Evolutionary conservation across 177 flowering plant species (phyloP), one percentile per base, ranked within the genome.

Genomic region (Vitis hybrid): DNA sequence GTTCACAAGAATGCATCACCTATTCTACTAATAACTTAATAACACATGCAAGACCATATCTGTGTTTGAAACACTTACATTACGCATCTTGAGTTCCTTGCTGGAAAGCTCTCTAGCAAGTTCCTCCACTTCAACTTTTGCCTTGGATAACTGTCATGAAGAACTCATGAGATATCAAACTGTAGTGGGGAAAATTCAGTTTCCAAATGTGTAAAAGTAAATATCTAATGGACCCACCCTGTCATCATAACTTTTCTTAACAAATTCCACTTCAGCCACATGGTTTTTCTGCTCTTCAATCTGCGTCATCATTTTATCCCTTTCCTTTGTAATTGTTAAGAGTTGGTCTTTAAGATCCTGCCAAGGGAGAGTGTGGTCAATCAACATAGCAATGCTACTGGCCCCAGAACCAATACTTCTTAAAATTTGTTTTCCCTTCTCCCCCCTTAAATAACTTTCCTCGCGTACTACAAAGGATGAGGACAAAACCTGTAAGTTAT

Each of bases 71-170:
- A 40, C 45, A 78, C 90, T 86, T 75, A 91, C 96, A 54, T 75
- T 73, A 13, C 75, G 87, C 71, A 84, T 78, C 74, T 82, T 83
- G 60, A 56, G 45, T 72, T 91, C 90, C 86, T 85, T 52, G 61
- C 60, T 65, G 12, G 80, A 73, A 59, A 77, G 60, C 67, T 69
- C 76, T 54, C 15, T 45, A 12, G 65, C 66, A 63, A 82, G 74
- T 73, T 83, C 76, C 60, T 83, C 85, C 15, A 76, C 73, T 67
- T 83, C 83, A 60, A 52, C 61, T 66, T 80, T 81, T 59, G 88
- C 82, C 69, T 75, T 75, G 17, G 48, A 49, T 58, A 81, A 64
- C 89, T 85, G 83, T 63, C 14, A 76, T 30, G 54, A 73, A 77
- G 21, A 18, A 9, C 52, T 23, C 62, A 45, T 14, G 45, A 11